Evolutionary conservation across 305 asterid genomes (phyloP).

Genomic region (Solanum hybrid): DNA sequence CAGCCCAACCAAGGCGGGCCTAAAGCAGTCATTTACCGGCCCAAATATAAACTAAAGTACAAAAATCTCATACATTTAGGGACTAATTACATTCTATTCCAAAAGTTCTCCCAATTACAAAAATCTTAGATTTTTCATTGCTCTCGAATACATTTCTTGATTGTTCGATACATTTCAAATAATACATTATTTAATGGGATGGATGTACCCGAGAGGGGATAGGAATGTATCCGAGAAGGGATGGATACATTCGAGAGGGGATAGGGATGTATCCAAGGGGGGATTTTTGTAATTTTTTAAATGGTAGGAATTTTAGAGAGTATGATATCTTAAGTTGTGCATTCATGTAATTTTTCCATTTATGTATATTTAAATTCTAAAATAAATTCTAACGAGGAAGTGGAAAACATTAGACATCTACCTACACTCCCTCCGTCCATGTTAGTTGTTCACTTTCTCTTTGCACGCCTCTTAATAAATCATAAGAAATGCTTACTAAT

Average conservation of each 20-base stretch:
- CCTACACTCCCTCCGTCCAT: accelerated
- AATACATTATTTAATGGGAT: neutral
- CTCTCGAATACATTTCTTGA: accelerated
- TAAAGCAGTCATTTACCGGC: too few species aligned
- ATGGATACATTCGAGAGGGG: neutral
- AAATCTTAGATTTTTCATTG: too few species aligned
- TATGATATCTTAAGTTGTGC: neutral
- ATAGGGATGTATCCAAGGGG: neutral
- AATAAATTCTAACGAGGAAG: neutral
- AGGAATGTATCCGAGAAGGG: neutral
- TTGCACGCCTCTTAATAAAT: neutral
- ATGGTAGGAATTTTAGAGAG: accelerated
- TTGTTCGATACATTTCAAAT: too few species aligned
- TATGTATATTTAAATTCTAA: neutral
- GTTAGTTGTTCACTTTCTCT: neutral
- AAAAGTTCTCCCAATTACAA: neutral
- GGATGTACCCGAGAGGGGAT: neutral
- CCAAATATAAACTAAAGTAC: neutral
- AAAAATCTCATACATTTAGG: neutral
- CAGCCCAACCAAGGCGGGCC: neutral
- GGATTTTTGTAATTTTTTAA: too few species aligned
- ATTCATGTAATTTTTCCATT: neutral
- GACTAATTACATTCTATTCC: neutral
- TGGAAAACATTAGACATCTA: too few species aligned
- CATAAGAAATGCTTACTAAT: too few species aligned